Conservation (phyloP, 148 eudicot genomes). For the Suaeda aralocaspica region DNA sequence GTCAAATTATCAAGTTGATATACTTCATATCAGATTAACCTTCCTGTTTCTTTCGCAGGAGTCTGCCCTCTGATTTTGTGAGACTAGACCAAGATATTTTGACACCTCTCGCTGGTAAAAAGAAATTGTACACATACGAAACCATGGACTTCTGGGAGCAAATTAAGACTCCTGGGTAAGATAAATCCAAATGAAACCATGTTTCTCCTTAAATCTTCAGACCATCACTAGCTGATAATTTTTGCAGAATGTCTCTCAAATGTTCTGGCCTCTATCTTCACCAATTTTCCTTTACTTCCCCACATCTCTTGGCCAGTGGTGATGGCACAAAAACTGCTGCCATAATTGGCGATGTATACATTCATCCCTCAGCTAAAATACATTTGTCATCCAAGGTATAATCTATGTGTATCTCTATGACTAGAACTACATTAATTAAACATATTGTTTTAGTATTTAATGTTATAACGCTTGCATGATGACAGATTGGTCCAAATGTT, state of each 20-base stretch:
- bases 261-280: slow-evolving; percentile 60
- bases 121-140: slow-evolving; percentile 73
- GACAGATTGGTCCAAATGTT: slow-evolving; percentile 72
- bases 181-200: slow-evolving; percentile 6
- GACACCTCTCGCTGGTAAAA: slow-evolving; percentile 89
- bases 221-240: not conserved
- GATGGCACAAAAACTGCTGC: slow-evolving; percentile 56
- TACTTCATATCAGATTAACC: slow-evolving; percentile 26
- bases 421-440: not conserved
- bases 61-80: slow-evolving; percentile 78
- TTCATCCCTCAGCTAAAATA: slow-evolving; percentile 69
- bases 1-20: too few relatives aligned
- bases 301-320: slow-evolving; percentile 54
- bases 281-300: slow-evolving; percentile 52
- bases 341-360: slow-evolving; percentile 55
- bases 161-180: slow-evolving; percentile 93
- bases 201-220: not conserved
- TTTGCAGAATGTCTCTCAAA: slow-evolving; percentile 61
- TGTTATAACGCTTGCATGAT: slow-evolving; percentile 15
- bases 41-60: slow-evolving; percentile 39
- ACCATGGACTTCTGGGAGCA: slow-evolving; percentile 92
- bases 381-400: slow-evolving; percentile 59
- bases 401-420: not conserved
- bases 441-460: not conserved
- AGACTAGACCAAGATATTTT: slow-evolving; percentile 91